These are phyloP conservation scores for Bruguiera hainesii DNA, from an alignment of 441 rosid genomes.

Conservation along the genomic window DNA sequence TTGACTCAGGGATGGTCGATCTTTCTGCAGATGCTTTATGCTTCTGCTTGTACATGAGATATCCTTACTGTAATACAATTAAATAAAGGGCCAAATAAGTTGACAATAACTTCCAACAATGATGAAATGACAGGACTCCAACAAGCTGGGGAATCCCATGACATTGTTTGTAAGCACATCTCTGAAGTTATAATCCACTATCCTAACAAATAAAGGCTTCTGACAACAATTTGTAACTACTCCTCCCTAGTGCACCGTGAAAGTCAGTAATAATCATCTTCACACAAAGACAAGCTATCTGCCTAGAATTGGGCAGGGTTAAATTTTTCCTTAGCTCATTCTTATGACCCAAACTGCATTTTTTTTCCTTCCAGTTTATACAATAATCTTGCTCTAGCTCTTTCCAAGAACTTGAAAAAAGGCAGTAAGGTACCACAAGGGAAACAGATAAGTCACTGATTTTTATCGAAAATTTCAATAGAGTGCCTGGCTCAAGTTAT, in stretches of 20 bases:
- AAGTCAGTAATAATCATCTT: background rate
- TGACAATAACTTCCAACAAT: background rate
- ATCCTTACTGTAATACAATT: slow-evolving; percentile 46
- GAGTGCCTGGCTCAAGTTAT: too few species aligned
- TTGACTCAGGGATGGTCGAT: slow-evolving; percentile 52
- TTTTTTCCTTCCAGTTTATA: too few species aligned
- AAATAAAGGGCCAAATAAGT: slow-evolving; percentile 18
- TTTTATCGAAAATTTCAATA: too few species aligned
- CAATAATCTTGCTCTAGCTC: too few species aligned
- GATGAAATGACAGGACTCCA: slow-evolving; percentile 8
- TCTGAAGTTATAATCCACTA: background rate
- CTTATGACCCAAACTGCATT: too few species aligned
- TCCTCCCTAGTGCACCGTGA: background rate
- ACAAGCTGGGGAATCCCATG: slow-evolving; percentile 3
- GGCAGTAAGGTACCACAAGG: too few species aligned
- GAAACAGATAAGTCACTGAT: too few species aligned
- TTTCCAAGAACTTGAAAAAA: too few species aligned
- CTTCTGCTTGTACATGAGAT: slow-evolving; percentile 39
- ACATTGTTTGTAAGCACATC: background rate
- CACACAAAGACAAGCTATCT: too few species aligned
- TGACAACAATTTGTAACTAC: background rate
- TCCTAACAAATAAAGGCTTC: background rate
- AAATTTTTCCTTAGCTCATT: too few species aligned
- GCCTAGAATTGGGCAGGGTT: too few species aligned
- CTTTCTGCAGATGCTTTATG: slow-evolving; percentile 55